Percentiles rank a stretch among this genome's conserved stretches.
Conservation (phyloP, 768 basidiomycete genomes). For the Holtermanniella nyarrowii region DNA sequence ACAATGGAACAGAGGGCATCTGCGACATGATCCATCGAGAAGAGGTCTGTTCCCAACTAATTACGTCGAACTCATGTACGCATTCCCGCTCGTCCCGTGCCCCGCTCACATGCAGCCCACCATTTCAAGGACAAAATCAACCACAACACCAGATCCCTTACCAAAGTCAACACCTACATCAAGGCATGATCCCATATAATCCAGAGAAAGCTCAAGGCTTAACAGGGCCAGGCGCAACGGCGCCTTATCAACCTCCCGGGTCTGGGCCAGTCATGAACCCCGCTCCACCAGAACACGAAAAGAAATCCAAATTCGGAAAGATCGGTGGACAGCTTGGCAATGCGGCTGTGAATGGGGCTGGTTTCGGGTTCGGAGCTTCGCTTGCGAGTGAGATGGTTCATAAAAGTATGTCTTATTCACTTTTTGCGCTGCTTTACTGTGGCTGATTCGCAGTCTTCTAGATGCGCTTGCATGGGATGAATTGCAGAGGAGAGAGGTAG, state of each 20-base stretch:
- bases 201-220: too few species aligned
- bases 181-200: slow-evolving; percentile 17
- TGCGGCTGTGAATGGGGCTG: slow-evolving; percentile 17
- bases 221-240: neutral
- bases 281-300: slow-evolving; percentile 3
- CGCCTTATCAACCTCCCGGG: slow-evolving; percentile 1
- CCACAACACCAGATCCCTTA: neutral
- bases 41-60: slow-evolving; percentile 30
- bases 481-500: too few species aligned
- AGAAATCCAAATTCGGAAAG: slow-evolving; percentile 25
- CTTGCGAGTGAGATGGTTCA: slow-evolving; percentile 16
- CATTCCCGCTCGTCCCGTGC: neutral
- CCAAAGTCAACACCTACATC: slow-evolving; percentile 5
- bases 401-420: slow-evolving; percentile 17
- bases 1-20: slow-evolving; percentile 56
- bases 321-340: slow-evolving; percentile 21
- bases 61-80: slow-evolving; percentile 17
- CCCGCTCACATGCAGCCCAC: neutral
- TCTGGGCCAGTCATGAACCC: slow-evolving; percentile 5
- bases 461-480: too few species aligned
- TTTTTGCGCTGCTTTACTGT: too few species aligned
- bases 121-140: neutral
- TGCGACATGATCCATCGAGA: slow-evolving; percentile 42
- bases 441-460: too few species aligned
- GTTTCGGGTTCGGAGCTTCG: slow-evolving; percentile 23